Evolutionary conservation across 192 early-diverging fungal genomes (phyloP), one percentile per base, ranked within the genome.

Genomic region (Coemansia sp.): DNA sequence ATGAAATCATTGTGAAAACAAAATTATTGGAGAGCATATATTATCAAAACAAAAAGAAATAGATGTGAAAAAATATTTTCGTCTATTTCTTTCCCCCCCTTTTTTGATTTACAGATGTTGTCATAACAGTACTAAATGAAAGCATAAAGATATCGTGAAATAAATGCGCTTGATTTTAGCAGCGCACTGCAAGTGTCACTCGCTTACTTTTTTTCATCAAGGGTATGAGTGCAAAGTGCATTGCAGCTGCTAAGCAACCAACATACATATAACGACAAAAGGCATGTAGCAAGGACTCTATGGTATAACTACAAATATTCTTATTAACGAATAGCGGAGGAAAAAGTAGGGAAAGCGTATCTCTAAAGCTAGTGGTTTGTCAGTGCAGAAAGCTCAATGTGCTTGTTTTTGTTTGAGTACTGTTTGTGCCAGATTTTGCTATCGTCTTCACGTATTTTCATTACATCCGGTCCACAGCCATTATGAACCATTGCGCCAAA

Each of bases 401-500:
- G 4, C 30, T 60, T 60, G 49, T 60, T 68, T 29, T 56, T 60
- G 65, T 47, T 26, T 5, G 5, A 3, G 48, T 68, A 68, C 1
- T 1, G 6, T 9, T 46, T 54, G 37, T 67, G 64, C 57, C 57
- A 67, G 13, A 60, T 67, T 41, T 41, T 47, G 3, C 35, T 29
- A 39, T 68, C 53, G 49, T 60, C 38, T 15, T 68, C 65, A 5
- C n/a, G 3, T 11, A 68, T 23, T 32, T 52, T 55, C 30, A 29
- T 10, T 15, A 67, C 58, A 15, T 53, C 25, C 2, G 43, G 42
- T 0, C 53, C 58, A 32, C 66, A 68, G 2, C 66, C 66, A 13
- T 54, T 51, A 19, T 37, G 15, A 1, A 67, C 53, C 57, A 67
- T 67, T 20, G 45, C 64, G 41, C 64, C 66, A 52, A 68, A 68